phyloP scores from a whole-genome alignment of 257 asterid species.

The Datura wrightii region DNA sequence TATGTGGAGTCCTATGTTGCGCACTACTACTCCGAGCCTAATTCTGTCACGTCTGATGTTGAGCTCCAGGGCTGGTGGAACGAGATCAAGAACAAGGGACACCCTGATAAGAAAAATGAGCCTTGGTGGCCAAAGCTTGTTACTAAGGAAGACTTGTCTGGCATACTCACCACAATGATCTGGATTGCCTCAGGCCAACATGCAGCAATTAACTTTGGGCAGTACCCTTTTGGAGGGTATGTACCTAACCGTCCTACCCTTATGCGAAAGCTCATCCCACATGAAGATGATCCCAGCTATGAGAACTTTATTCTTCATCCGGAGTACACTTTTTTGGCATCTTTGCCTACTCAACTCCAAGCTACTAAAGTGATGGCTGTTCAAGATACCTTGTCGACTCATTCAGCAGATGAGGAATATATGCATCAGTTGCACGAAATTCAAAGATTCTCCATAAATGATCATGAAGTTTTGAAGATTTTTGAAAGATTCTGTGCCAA shows the following conservation, averaged over 20 bases:
- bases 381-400: slow-evolving; percentile 86
- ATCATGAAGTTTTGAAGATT: slow-evolving; percentile 66
- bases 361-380: slow-evolving; percentile 97
- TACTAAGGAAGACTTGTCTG: slow-evolving; percentile 69
- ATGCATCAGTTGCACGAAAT: slow-evolving; percentile 66
- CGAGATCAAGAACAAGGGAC: slow-evolving; percentile 84
- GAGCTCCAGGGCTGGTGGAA: slow-evolving; percentile 96
- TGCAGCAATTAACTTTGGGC: slow-evolving; percentile 96
- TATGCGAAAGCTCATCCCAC: slow-evolving; percentile 74
- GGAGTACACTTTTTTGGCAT: slow-evolving; percentile 72
- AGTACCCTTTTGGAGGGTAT: slow-evolving; percentile 90
- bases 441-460: slow-evolving; percentile 60
- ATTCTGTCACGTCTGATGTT: slow-evolving; percentile 61
- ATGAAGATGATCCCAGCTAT: slow-evolving; percentile 54
- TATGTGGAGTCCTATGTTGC: slow-evolving; percentile 78
- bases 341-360: slow-evolving; percentile 89
- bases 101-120: slow-evolving; percentile 68
- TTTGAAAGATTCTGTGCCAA: slow-evolving; percentile 60
- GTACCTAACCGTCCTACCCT: slow-evolving; percentile 90
- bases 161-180: slow-evolving; percentile 71
- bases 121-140: slow-evolving; percentile 89
- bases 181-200: slow-evolving; percentile 97
- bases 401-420: slow-evolving; percentile 89
- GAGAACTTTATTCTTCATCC: slow-evolving; percentile 72
- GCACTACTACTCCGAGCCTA: slow-evolving; percentile 66